Base-by-base conservation (phyloP, 2,329 filamentous ascomycete species). In the Colletotrichum chlorophyti region DNA sequence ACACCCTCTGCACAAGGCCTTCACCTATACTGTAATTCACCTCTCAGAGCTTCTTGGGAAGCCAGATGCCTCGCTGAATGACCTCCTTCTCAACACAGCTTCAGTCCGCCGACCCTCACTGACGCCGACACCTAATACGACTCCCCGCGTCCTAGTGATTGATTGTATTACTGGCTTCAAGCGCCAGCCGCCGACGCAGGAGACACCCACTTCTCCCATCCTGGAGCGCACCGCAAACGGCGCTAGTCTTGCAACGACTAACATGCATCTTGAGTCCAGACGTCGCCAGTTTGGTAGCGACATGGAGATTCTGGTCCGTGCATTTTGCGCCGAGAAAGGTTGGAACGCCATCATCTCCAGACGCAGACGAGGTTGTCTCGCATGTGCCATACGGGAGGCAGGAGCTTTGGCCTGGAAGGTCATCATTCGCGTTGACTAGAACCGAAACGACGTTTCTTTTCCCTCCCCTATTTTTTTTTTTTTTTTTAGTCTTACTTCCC, bases 351-450 rank as follows among this genome's bases (percentile, higher is more conserved):
- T 93, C 15, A 80, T 93, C 62, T 90, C 87, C 60, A 79, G 88
- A 48, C 78, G 81, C 34, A 83, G 85, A 63, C 79, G 89, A 60
- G 89, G 88, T 0, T 94, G 91, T 68, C 72, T 93, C 31, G 83
- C 84, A 4, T 94, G 91, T 71, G 89, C 88, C 35, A 84, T 94
- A 38, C 81, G 91, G 15, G 90, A 94, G 75, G 90, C 89, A 0
- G 85, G 86, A 5, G 90, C 87, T 3, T 69, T 92, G 57, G 87
- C 85, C 2, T 87, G 91, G 78, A 84, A 83, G 64, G 82, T 91
- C 23, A 80, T 91, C n/a, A 81, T 87, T 24, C 75, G 84, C 48
- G 80, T 87, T 21, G 82, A 84, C 50, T 85, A 52, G 27, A 42
- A 9, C 15, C n/a, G 10, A 9, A 31, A 21, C 4, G n/a, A 10